Conservation (phyloP, 176 grass and related monocot species). For the Luzula sylvatica region DNA sequence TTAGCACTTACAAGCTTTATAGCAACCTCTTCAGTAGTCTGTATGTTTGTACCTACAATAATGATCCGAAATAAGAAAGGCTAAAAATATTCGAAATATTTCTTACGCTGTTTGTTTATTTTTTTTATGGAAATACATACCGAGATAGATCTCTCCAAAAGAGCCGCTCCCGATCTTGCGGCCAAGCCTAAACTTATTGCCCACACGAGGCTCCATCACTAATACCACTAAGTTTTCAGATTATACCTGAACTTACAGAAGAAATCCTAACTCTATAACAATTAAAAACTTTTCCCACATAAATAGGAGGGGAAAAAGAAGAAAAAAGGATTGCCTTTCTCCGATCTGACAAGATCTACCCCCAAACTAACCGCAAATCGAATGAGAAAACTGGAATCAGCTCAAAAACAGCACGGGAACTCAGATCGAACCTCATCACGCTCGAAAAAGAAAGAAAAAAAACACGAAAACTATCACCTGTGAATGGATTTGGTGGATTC, state of each 20-base stretch:
- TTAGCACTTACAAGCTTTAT: conserved; percentile 79
- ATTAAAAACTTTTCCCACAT: conserved; percentile 13
- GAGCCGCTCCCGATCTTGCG: conserved; percentile 98
- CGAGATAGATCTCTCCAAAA: conserved; percentile 98
- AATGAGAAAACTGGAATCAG: conserved; percentile 5
- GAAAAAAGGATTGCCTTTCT: conserved; percentile 5
- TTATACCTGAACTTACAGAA: conserved; percentile 10
- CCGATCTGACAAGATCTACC: conserved; percentile 13
- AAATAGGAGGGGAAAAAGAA: background rate
- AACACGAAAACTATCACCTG: background rate
- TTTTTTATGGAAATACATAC: conserved; percentile 23
- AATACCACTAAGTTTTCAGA: conserved; percentile 7
- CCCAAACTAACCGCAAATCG: conserved; percentile 7
- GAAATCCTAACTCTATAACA: conserved; percentile 15
- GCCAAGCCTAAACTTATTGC: conserved; percentile 90
- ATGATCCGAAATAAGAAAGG: background rate
- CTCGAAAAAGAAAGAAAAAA: background rate
- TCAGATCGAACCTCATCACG: conserved; percentile 15
- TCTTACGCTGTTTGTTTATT: too few relatives aligned
- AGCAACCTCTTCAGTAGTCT: conserved; percentile 97
- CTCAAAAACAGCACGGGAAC: background rate
- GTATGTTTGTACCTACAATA: conserved; percentile 72
- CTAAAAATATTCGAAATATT: background rate
- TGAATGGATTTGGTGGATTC: too few relatives aligned
- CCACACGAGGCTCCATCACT: conserved; percentile 81